Evolutionary conservation across 768 basidiomycete species (phyloP).

Genomic region (Coprinopsis sp.): DNA sequence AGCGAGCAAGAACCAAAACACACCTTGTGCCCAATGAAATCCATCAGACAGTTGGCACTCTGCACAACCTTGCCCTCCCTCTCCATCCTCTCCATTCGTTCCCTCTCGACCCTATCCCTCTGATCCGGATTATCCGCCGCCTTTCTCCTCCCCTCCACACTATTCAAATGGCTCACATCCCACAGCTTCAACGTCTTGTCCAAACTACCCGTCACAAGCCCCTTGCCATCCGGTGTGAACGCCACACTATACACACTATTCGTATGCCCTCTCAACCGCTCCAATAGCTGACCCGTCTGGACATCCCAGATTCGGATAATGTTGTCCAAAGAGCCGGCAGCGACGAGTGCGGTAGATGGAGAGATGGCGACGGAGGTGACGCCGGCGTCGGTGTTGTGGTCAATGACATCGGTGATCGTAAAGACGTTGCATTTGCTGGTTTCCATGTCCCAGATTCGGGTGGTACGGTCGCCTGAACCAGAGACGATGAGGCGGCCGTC

Average conservation of each 20-base stretch:
- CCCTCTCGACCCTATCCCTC: slow-evolving; percentile 33
- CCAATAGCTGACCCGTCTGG: slow-evolving; percentile 58
- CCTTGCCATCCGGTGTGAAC: slow-evolving; percentile 90
- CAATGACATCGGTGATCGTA: slow-evolving; percentile 51
- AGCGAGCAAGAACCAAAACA: slow-evolving; percentile 26
- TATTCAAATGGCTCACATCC: slow-evolving; percentile 67
- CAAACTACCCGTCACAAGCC: slow-evolving; percentile 86
- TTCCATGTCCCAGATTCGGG: slow-evolving; percentile 44
- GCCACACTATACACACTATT: slow-evolving; percentile 87
- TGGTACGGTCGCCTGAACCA: slow-evolving; percentile 71
- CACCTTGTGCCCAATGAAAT: slow-evolving; percentile 85
- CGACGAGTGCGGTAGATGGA: slow-evolving; percentile 63
- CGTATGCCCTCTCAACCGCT: slow-evolving; percentile 70
- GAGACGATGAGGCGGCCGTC: slow-evolving; percentile 85
- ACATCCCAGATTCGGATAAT: slow-evolving; percentile 83
- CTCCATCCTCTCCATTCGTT: slow-evolving; percentile 1
- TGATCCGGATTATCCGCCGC: background rate
- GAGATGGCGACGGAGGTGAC: slow-evolving; percentile 80
- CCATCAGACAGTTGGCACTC: slow-evolving; percentile 28
- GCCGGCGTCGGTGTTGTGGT: slow-evolving; percentile 45
- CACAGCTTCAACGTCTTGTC: slow-evolving; percentile 87
- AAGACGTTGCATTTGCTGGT: slow-evolving; percentile 37
- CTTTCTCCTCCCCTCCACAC: slow-evolving; percentile 1
- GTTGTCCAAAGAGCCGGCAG: slow-evolving; percentile 69
- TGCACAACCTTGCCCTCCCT: slow-evolving; percentile 38